Base-by-base conservation (phyloP, 106 monocot genomes). In the Agapanthus africanus region DNA sequence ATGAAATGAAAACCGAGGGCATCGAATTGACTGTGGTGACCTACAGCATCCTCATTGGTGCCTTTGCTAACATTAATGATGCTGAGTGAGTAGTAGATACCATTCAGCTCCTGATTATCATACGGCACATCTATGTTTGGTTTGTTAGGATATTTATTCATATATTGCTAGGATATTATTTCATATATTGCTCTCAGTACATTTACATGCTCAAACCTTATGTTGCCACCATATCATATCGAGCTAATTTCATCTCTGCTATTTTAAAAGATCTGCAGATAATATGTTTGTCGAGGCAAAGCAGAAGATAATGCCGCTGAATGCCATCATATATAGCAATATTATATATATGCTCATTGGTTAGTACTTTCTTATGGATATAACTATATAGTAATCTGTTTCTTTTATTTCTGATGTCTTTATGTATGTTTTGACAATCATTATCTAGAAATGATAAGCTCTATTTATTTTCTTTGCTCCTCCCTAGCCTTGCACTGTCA, bases 311-410 rank as follows among this genome's bases (percentile, higher is more conserved):
- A n/a, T 64, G 36, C 46, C 71, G 4, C 76, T 99, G 26, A 99
- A 99, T 83, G 84, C 87, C 33, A 47, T 90, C 60, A 83, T 99
- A 77, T 99, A 90, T 54, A 83, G 93, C 77, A 99, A 99, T 79
- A 99, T 99, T 67, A 80, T 99, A 60, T 57, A 18, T 81, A 93
- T 85, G 92, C 99, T 71, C 89, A 99, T 65, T 90, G 99, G 92
- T 99, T 72, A 82, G 91, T 91, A 68, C 52, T 70, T 70, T 39
- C 26, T 44, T 64, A 64, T 11, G 13, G 37, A 63, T 63, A 11
- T 31, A 30, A 57, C 30, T 28, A 31, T n/a, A n/a, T 47, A 15
- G 1, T 47, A 47, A 47, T 15, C 46, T 47, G 42, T 4, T 66
- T 44, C 31, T 39, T 22, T 64, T 39, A 6, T 22, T 6, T 44